Conservation (phyloP, 1,139 yeast species). For the Pichia sp. region DNA sequence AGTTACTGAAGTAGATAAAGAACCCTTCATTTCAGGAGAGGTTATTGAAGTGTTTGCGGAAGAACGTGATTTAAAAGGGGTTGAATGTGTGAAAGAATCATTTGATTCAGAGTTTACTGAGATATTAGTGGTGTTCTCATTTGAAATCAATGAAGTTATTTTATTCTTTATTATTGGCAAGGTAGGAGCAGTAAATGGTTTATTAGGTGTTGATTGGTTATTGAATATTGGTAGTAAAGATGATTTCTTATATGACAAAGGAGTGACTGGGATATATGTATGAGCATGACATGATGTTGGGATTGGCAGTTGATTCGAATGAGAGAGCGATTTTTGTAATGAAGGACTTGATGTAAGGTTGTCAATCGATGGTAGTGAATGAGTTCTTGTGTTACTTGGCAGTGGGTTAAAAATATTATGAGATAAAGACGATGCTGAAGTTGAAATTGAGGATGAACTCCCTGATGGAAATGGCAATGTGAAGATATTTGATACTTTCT, state of each 20-base stretch:
- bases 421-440: slow-evolving; percentile 1
- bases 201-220: slow-evolving; percentile 8
- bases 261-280: slow-evolving; percentile 9
- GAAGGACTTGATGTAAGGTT: slow-evolving; percentile 23
- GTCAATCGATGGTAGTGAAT: slow-evolving; percentile 23
- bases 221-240: slow-evolving; percentile 19
- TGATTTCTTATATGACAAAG: slow-evolving; percentile 1
- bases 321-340: slow-evolving; percentile 21
- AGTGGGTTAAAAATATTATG: neutral
- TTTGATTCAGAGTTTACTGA: neutral
- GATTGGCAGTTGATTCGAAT: slow-evolving; percentile 10
- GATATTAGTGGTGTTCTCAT: neutral
- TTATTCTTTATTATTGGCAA: neutral
- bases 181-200: neutral
- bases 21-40: neutral
- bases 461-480: too few relatives aligned
- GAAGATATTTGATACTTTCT: too few relatives aligned
- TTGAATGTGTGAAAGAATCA: slow-evolving; percentile 8
- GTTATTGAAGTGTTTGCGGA: neutral
- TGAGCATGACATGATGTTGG: neutral
- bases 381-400: slow-evolving; percentile 4
- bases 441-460: neutral
- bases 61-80: slow-evolving; percentile 1
- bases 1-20: neutral
- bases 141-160: neutral